phyloP scores from a whole-genome alignment of 805 yeast genomes.

The Saitoella complicata region DNA sequence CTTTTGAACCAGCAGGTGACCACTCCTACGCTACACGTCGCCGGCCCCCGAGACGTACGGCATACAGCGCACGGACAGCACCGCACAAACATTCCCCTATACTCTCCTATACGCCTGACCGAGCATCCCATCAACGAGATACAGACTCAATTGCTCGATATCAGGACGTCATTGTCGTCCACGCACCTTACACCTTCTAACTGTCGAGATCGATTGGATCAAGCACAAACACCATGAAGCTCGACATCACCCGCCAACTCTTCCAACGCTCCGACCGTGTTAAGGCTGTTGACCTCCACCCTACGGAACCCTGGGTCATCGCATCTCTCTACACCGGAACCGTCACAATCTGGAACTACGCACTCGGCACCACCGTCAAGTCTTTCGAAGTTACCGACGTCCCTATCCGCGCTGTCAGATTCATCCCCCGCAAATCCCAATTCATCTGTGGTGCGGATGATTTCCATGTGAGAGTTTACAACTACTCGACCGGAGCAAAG shows the following conservation, averaged over 20 bases:
- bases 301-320: conserved; percentile 81
- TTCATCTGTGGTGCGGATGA: conserved; percentile 92
- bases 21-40: too few species aligned
- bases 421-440: conserved; percentile 95
- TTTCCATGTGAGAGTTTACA: conserved; percentile 82
- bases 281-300: conserved; percentile 95
- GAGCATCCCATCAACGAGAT: conserved; percentile 10
- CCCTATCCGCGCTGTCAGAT: conserved; percentile 91
- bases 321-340: conserved; percentile 28
- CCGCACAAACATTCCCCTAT: too few species aligned
- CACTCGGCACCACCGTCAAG: conserved; percentile 57
- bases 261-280: conserved; percentile 90
- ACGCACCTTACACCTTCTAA: conserved; percentile 24
- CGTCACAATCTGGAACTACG: conserved; percentile 88
- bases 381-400: conserved; percentile 88
- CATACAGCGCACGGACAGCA: too few species aligned
- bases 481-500: conserved; percentile 90
- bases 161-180: neutral
- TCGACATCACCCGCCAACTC: conserved; percentile 29
- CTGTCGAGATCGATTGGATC: conserved; percentile 26
- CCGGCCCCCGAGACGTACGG: too few species aligned
- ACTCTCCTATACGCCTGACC: too few species aligned
- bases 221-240: too few species aligned
- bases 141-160: conserved; percentile 1
- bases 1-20: too few species aligned